phyloP scores from a whole-genome alignment of 1,284 basidiomycete species.

The Marasmius oreades region DNA sequence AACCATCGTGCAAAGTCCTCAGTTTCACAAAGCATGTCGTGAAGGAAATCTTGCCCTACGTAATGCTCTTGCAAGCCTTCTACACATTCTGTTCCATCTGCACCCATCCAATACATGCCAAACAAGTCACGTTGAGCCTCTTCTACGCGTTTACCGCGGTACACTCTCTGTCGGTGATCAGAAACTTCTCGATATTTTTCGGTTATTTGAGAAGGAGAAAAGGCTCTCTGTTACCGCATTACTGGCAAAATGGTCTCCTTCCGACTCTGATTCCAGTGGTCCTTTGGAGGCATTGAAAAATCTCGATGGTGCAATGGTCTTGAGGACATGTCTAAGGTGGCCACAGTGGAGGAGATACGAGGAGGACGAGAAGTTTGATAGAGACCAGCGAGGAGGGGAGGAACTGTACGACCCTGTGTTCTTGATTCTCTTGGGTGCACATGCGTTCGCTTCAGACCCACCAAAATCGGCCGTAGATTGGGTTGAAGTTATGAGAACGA shows the following conservation, averaged over 20 bases:
- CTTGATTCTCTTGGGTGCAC: slow-evolving; percentile 64
- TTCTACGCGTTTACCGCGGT: slow-evolving; percentile 73
- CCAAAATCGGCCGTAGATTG: slow-evolving; percentile 68
- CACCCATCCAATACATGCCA: slow-evolving; percentile 83
- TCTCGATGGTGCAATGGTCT: slow-evolving; percentile 66
- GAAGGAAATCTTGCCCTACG: slow-evolving; percentile 25
- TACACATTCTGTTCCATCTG: slow-evolving; percentile 67
- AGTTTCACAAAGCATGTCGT: slow-evolving; percentile 47
- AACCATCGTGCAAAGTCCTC: slow-evolving; percentile 56
- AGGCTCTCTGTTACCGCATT: slow-evolving; percentile 62
- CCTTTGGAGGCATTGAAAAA: slow-evolving; percentile 65
- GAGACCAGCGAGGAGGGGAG: slow-evolving; percentile 30
- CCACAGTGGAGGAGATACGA: slow-evolving; percentile 55
- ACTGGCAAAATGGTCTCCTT: slow-evolving; percentile 57
- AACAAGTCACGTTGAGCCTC: slow-evolving; percentile 73
- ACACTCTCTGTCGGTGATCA: slow-evolving; percentile 63
- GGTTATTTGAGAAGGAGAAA: slow-evolving; percentile 74
- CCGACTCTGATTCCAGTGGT: slow-evolving; percentile 38
- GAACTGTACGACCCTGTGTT: slow-evolving; percentile 83
- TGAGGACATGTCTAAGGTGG: slow-evolving; percentile 73
- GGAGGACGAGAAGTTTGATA: no score
- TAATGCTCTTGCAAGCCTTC: slow-evolving; percentile 47
- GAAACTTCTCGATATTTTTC: slow-evolving; percentile 70
- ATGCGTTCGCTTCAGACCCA: slow-evolving; percentile 54
- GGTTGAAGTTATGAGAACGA: slow-evolving; percentile 84